Evolutionary conservation across 306 rosid genomes (phyloP).

Genomic region (Casuarina equisetifolia): DNA sequence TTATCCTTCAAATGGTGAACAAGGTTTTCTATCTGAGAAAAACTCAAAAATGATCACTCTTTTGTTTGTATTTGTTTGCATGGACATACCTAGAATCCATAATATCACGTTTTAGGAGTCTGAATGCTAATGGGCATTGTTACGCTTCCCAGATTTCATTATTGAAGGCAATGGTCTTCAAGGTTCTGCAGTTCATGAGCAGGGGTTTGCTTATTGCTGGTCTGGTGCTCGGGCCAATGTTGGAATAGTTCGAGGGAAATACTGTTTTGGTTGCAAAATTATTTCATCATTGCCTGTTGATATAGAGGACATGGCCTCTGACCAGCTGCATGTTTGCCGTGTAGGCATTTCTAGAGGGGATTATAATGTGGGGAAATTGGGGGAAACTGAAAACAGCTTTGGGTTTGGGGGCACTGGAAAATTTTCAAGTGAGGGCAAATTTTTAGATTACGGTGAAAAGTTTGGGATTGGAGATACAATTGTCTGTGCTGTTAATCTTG

Average conservation of each 20-base stretch:
- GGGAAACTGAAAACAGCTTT: conserved; percentile 50
- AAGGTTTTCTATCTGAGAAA: neutral
- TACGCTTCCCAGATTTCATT: conserved; percentile 44
- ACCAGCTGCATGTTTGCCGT: conserved; percentile 47
- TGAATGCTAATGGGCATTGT: conserved; percentile 1
- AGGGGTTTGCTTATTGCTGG: conserved; percentile 69
- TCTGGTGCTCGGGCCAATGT: conserved; percentile 53
- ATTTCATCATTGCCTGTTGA: conserved; percentile 40
- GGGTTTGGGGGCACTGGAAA: conserved; percentile 57
- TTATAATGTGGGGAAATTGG: conserved; percentile 46
- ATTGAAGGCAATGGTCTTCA: conserved; percentile 32
- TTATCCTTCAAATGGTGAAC: neutral
- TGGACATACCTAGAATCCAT: neutral
- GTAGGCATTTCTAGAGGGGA: conserved; percentile 57
- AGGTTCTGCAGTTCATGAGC: conserved; percentile 43
- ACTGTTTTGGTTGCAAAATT: conserved; percentile 55
- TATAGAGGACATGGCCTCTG: conserved; percentile 37
- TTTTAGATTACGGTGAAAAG: conserved; percentile 46
- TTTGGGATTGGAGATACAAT: conserved; percentile 59
- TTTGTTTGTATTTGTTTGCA: neutral
- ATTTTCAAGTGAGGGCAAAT: conserved; percentile 36
- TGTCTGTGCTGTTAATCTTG: conserved; percentile 54
- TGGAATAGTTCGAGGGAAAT: conserved; percentile 52
- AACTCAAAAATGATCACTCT: neutral
- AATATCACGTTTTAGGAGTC: neutral